phyloP scores from a whole-genome alignment of 257 asterid species.

The Agastache rugosa region DNA sequence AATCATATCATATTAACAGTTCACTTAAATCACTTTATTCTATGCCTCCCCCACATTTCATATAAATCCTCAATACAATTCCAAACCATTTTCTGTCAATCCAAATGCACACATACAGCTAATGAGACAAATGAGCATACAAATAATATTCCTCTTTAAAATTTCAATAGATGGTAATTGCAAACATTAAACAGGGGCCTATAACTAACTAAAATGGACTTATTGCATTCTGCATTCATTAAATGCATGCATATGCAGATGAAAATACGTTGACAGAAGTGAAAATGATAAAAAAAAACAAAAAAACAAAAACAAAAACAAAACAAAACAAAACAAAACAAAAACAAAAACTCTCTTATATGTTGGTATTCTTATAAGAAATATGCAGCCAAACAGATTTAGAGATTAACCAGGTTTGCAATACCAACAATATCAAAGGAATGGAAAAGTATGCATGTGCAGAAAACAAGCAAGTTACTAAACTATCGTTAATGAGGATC shows the following conservation, averaged over 20 bases:
- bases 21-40: neutral
- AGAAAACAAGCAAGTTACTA: neutral
- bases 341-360: neutral
- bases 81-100: neutral
- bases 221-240: neutral
- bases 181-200: conserved; percentile 4
- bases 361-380: neutral
- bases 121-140: conserved; percentile 1
- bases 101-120: conserved; percentile 16
- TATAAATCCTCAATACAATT: conserved; percentile 6
- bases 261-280: conserved; percentile 1
- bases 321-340: neutral
- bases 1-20: neutral
- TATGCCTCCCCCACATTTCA: conserved; percentile 2
- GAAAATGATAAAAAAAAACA: neutral
- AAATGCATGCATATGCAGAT: neutral
- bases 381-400: neutral
- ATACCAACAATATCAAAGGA: conserved; percentile 2
- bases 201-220: neutral
- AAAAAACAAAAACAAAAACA: no score
- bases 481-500: conserved; percentile 1
- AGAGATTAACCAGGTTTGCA: conserved; percentile 11
- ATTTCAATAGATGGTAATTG: neutral
- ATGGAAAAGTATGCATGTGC: neutral
- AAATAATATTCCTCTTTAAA: neutral